Base-by-base conservation (phyloP, 2,329 filamentous ascomycete genomes). In the Chaetomiaceae sp. region DNA sequence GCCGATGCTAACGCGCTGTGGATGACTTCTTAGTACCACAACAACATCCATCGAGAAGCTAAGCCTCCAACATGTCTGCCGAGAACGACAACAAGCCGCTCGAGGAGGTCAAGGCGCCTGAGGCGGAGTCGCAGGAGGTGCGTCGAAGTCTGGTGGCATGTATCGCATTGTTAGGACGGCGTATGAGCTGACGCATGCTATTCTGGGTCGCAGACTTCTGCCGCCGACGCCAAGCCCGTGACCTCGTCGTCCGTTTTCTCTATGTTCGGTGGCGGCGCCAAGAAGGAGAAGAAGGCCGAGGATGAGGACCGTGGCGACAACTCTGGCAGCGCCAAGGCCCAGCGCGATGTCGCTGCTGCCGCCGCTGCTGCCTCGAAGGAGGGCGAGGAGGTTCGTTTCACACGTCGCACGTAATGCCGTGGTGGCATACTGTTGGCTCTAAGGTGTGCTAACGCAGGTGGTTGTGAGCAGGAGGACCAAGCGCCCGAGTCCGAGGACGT, bases 181-280 rank as follows among this genome's bases (percentile, higher is more conserved):
- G n/a, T 14, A n/a, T 30, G 15, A 17, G 39, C 49, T 51, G 30
- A 51, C 26, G n/a, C 12, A 3, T 36, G 6, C 18, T 48, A 11
- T 33, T 18, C 34, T 29, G 11, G n/a, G 17, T 11, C 9, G n/a
- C 20, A 51, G 49, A 22, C 47, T 34, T 32, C 54, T 32, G 47
- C 56, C 46, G 53, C 49, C 47, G 59, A 60, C 43, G 51, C 49
- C 30, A 60, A 63, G 51, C 65, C 69, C 47, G 71, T 77, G 45
- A 79, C 73, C 53, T 74, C 75, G 15, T 79, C 79, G 8, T 76
- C 79, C 58, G 87, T 97, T 56, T 97, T 97, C 76, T 91, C 88
- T 69, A 97, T 98, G 93, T 98, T 98, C 65, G 93, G 93, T 60
- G 93, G 93, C 55, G 93, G 93, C 53, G 87, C 87, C 51, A 95